Conservation (phyloP, 2,329 filamentous ascomycete genomes). For the Beauveria scarabaeidicola region DNA sequence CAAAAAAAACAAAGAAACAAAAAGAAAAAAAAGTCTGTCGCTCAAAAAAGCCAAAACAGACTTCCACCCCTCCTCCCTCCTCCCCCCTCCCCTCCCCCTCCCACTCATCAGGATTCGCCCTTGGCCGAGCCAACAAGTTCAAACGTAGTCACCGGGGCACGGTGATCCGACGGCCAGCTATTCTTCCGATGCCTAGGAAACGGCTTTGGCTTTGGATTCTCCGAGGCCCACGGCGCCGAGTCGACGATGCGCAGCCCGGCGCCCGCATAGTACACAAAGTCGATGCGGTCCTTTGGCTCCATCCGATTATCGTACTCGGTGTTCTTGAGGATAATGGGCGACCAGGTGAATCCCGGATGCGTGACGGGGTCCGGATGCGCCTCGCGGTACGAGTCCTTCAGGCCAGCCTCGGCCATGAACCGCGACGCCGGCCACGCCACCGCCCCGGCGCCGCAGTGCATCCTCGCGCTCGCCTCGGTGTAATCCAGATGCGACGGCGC, state of each 20-base stretch:
- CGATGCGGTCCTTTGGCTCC: constrained; percentile 35
- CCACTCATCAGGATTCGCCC: no score
- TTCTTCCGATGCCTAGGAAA: constrained; percentile 27
- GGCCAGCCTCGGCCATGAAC: constrained; percentile 23
- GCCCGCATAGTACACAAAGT: constrained; percentile 34
- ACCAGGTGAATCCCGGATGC: constrained; percentile 31
- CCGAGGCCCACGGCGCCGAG: constrained; percentile 24
- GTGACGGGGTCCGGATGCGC: constrained; percentile 26
- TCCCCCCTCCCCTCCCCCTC: no score
- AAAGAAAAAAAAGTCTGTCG: neutral
- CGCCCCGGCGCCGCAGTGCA: constrained; percentile 27
- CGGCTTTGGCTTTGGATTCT: constrained; percentile 20
- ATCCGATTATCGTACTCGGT: constrained; percentile 14
- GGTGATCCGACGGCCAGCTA: constrained; percentile 33
- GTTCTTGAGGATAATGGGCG: constrained; percentile 28
- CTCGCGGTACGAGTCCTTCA: constrained; percentile 32
- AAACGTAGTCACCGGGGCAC: constrained; percentile 24
- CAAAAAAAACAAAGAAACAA: no score
- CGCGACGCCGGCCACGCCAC: constrained; percentile 31
- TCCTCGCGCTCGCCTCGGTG: constrained; percentile 21
- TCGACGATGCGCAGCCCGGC: constrained; percentile 10
- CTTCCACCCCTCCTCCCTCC: no score
- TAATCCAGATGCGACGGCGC: constrained; percentile 36
- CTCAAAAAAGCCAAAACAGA: neutral
- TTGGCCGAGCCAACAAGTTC: constrained; percentile 3